A percentile compares a stretch with the other conserved stretches of the same genome.
These are phyloP conservation scores for Pythium volutum DNA, from an alignment of 352 stramenopile species.

Conservation along the genomic window DNA sequence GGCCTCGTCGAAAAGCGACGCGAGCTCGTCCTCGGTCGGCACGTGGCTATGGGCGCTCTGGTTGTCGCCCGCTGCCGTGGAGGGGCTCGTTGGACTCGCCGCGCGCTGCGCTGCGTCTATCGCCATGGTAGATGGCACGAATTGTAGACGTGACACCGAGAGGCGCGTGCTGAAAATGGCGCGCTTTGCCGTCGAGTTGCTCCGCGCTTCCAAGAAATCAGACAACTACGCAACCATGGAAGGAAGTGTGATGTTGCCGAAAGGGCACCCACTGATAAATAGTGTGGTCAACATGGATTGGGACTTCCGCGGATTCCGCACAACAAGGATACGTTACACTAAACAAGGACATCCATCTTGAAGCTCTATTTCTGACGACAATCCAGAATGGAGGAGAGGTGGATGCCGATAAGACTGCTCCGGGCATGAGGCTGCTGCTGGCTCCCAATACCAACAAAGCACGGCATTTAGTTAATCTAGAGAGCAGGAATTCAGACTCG, in stretches of 20 bases:
- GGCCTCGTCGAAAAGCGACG: conserved; percentile 43
- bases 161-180: neutral
- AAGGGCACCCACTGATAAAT: conserved; percentile 10
- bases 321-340: neutral
- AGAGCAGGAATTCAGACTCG: neutral
- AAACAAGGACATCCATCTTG: neutral
- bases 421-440: neutral
- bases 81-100: neutral
- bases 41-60: conserved; percentile 18
- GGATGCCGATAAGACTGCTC: neutral
- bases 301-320: neutral
- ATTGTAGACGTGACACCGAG: neutral
- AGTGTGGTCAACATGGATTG: conserved; percentile 3
- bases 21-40: conserved; percentile 42
- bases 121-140: neutral
- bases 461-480: too few species aligned
- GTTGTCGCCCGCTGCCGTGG: conserved; percentile 7
- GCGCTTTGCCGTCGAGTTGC: neutral
- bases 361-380: neutral
- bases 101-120: conserved; percentile 5
- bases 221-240: neutral
- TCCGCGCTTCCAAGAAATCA: neutral
- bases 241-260: conserved; percentile 2
- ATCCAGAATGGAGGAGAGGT: neutral
- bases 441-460: too few species aligned